Conservation (phyloP, 352 stramenopile genomes). For the Globisporangium cylindrosporum region DNA sequence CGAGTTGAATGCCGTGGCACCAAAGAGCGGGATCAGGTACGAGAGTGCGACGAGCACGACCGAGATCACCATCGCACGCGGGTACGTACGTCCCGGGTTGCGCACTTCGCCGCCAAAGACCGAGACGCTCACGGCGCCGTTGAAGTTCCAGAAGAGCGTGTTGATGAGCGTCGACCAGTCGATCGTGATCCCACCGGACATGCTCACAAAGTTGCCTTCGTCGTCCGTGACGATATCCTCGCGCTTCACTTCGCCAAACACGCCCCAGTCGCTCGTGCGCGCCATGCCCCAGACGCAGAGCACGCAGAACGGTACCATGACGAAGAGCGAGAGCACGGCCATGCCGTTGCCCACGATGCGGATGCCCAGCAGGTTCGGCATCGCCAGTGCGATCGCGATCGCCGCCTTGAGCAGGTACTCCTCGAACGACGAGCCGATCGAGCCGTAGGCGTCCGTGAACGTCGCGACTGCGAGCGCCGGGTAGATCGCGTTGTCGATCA, state of each 20-base stretch:
- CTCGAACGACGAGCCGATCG: constrained; percentile 22
- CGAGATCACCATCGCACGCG: constrained; percentile 74
- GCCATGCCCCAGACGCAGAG: constrained; percentile 35
- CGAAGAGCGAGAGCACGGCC: constrained; percentile 74
- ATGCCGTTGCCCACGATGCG: constrained; percentile 82
- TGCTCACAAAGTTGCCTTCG: constrained; percentile 35
- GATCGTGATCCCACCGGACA: constrained; percentile 31
- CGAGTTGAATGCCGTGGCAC: constrained; percentile 58
- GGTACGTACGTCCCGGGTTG: constrained; percentile 76
- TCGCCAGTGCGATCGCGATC: constrained; percentile 34
- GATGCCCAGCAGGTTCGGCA: constrained; percentile 58
- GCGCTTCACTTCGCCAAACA: constrained; percentile 33
- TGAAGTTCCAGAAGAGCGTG: constrained; percentile 96
- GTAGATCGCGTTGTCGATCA: constrained; percentile 93
- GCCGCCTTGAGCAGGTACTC: constrained; percentile 46
- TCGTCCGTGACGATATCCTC: constrained; percentile 32
- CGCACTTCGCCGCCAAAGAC: constrained; percentile 89
- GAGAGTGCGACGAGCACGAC: constrained; percentile 77
- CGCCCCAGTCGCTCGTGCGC: constrained; percentile 29
- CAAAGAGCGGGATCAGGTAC: constrained; percentile 88
- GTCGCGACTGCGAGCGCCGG: constrained; percentile 62
- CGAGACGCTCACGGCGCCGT: constrained; percentile 88
- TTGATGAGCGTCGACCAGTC: constrained; percentile 89
- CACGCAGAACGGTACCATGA: constrained; percentile 91
- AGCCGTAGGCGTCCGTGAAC: constrained; percentile 39